These are phyloP conservation scores for Fraxinus excelsior DNA, from an alignment of 257 asterid species.

Conservation along the genomic window DNA sequence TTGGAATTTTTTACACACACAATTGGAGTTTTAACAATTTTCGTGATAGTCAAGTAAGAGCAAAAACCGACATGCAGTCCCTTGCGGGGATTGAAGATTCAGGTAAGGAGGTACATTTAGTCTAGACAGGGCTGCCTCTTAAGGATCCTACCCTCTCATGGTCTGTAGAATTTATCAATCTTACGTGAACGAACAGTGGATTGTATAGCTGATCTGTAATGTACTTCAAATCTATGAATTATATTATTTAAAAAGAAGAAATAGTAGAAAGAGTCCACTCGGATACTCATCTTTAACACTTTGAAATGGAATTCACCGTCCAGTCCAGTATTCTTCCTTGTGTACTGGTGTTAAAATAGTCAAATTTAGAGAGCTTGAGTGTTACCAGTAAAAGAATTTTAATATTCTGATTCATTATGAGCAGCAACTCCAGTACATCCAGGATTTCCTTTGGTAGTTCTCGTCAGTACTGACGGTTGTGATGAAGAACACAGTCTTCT, in stretches of 20 bases:
- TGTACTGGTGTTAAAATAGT: background rate
- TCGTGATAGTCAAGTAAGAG: background rate
- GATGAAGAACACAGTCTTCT: constrained; percentile 13
- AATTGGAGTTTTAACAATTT: background rate
- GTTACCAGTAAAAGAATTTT: constrained; percentile 32
- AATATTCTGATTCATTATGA: constrained; percentile 17
- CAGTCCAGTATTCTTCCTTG: background rate
- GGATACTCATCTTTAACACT: background rate
- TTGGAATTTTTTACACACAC: background rate
- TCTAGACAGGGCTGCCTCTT: background rate
- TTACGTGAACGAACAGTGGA: background rate
- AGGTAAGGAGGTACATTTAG: background rate
- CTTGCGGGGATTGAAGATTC: background rate
- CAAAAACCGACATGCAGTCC: background rate
- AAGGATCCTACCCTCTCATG: background rate
- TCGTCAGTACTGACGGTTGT: constrained; percentile 28
- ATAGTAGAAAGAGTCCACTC: background rate
- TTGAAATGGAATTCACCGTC: background rate
- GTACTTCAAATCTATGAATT: background rate
- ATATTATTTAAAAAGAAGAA: too few species aligned
- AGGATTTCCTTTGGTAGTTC: constrained; percentile 28
- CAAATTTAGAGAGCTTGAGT: background rate
- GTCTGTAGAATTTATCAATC: background rate
- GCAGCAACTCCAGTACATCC: constrained; percentile 11
- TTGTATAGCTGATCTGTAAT: background rate